These are phyloP conservation scores for Tetradesmus lagerheimii DNA, from an alignment of 139 green algal species.

Conservation along the genomic window DNA sequence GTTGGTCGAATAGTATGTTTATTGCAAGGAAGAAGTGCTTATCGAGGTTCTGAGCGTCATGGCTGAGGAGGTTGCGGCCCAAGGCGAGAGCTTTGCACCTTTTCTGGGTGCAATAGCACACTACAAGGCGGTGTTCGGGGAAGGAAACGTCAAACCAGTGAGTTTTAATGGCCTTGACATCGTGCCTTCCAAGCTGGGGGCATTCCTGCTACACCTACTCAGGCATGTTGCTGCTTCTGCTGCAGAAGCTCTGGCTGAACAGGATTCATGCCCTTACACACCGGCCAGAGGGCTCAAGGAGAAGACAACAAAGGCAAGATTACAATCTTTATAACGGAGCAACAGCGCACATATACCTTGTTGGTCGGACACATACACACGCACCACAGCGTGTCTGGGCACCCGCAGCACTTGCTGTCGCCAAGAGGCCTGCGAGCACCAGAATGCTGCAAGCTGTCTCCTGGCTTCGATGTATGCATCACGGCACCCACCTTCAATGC, in stretches of 20 bases:
- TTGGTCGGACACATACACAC: neutral
- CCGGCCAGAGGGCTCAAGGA: neutral
- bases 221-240: neutral
- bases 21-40: too few species aligned
- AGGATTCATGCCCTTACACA: neutral
- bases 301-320: neutral
- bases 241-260: constrained; percentile 8
- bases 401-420: neutral
- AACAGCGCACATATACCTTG: neutral
- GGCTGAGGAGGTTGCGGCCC: neutral
- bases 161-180: neutral
- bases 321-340: neutral
- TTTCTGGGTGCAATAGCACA: neutral
- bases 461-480: neutral
- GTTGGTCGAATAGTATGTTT: too few species aligned
- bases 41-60: neutral
- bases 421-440: neutral
- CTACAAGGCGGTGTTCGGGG: neutral
- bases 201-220: neutral
- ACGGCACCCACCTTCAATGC: neutral
- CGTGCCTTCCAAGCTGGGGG: neutral
- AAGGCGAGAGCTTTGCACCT: neutral
- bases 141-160: neutral
- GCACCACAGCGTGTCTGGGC: neutral
- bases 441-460: neutral